Evolutionary conservation across 208 protist genomes (phyloP).

Genomic region (Wallacemonas sp.): DNA sequence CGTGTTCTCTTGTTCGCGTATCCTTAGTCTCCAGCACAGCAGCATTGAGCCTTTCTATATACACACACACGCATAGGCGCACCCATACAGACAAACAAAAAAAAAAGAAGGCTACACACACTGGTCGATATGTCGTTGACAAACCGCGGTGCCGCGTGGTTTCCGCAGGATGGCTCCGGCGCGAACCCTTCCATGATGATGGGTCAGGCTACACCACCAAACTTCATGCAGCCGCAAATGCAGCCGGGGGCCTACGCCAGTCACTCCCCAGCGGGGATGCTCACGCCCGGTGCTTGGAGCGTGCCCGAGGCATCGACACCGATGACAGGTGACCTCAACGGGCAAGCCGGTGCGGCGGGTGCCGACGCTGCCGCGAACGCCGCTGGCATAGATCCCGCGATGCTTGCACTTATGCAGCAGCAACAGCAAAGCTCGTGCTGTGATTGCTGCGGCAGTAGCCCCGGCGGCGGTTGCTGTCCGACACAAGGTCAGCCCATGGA

Average conservation of each 20-base stretch:
- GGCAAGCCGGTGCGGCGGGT: not conserved
- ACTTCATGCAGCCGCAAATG: not conserved
- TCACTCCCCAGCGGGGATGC: not conserved
- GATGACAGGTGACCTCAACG: not conserved
- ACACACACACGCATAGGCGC: not conserved
- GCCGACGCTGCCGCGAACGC: not conserved
- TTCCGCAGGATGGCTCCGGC: not conserved
- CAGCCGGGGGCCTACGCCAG: not conserved
- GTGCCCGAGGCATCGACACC: not conserved
- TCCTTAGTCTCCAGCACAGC: not conserved
- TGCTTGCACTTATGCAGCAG: slow-evolving; percentile 4
- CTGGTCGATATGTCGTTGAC: slow-evolving; percentile 13
- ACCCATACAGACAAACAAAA: too few species aligned
- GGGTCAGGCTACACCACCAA: not conserved
- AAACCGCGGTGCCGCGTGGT: slow-evolving; percentile 3
- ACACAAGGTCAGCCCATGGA: slow-evolving; percentile 45
- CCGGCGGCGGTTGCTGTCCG: slow-evolving; percentile 18
- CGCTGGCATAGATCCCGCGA: not conserved
- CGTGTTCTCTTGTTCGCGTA: not conserved
- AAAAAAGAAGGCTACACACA: too few species aligned
- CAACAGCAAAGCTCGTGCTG: slow-evolving; percentile 8
- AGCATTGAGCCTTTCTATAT: not conserved
- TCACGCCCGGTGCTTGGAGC: slow-evolving; percentile 2
- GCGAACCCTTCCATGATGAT: too few species aligned
- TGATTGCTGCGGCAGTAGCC: not conserved